Conservation (phyloP, 352 stramenopile species). For the Phytophthora pseudosyringae region DNA sequence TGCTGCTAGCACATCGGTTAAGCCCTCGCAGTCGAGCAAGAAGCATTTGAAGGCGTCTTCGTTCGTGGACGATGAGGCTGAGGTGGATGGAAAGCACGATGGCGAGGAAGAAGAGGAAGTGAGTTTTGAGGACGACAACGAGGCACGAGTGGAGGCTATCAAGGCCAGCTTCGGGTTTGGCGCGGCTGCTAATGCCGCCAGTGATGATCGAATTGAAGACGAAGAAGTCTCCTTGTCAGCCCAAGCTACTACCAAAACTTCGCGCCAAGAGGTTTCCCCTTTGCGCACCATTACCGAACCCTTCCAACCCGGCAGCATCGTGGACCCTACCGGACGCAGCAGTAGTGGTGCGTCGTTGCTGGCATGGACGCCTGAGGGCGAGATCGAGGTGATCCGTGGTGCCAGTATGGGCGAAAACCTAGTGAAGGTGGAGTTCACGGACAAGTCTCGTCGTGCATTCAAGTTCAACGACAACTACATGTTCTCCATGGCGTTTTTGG, state of each 20-base stretch:
- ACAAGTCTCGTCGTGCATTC: constrained; percentile 84
- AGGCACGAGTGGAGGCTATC: constrained; percentile 79
- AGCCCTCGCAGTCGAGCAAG: constrained; percentile 30
- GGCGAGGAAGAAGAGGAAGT: constrained; percentile 49
- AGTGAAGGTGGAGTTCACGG: constrained; percentile 80
- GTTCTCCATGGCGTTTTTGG: constrained; percentile 79
- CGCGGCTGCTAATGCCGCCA: constrained; percentile 28
- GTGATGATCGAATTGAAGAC: constrained; percentile 34
- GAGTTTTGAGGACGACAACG: constrained; percentile 62
- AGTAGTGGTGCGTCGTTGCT: constrained; percentile 54
- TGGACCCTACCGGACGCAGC: constrained; percentile 40
- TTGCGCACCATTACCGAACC: constrained; percentile 55
- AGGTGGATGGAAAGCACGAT: constrained; percentile 40
- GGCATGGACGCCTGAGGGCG: constrained; percentile 74
- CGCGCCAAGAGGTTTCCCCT: constrained; percentile 16
- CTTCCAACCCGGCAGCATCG: constrained; percentile 69
- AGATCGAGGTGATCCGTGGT: constrained; percentile 84
- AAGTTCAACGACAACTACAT: constrained; percentile 89
- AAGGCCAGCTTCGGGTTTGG: constrained; percentile 88
- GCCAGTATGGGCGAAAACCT: constrained; percentile 73
- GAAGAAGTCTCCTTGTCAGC: constrained; percentile 18
- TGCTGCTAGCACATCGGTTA: background rate
- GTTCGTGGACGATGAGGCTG: constrained; percentile 61
- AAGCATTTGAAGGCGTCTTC: constrained; percentile 38
- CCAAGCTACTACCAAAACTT: constrained; percentile 5